Base-by-base conservation (phyloP, 2,329 filamentous ascomycete species). In the Penicillium freii region DNA sequence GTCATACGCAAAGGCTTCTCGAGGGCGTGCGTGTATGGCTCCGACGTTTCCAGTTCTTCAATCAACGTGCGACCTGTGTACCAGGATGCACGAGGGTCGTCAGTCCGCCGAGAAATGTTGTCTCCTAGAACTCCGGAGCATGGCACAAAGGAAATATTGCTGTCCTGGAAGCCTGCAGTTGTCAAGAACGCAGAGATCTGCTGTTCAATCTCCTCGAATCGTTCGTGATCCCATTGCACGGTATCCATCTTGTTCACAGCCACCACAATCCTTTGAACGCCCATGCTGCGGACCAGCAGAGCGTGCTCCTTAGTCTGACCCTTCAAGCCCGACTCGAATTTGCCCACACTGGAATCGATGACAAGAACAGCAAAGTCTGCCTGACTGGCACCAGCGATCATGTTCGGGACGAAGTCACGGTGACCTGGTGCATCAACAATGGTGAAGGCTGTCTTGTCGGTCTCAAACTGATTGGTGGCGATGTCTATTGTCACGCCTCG, bases 401-500 rank as follows among this genome's bases (percentile, higher is more conserved):
- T 99, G 73, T 97, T 99, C 0, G 94, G 94, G 21, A 99, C 92
- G 71, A 97, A 99, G 72, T 99, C 94, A 59, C 87, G 85, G 74
- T 99, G 94, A 0, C 94, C 94, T 0, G 94, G 94, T 0, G 94
- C 93, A 72, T 99, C 94, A 5, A 99, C 82, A 45, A 99, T 96
- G 1, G 94, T 97, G 70, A 97, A 97, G 11, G 83, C 84, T 0
- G 91, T 94, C 51, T 83, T 88, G 1, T 90, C 87, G 0, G 95
- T 99, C 71, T 95, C 90, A 70, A 99, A 99, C 62, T 92, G 87
- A 71, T 96, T 96, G 19, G 90, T 96, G 9, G 94, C 93, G 69
- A 97, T 94, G 71, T 99, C 94, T 48, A 99, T 96, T 0, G 94
- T 99, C 8, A 99, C 91, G 44, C 94, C 94, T 57, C 92, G 86